These are phyloP conservation scores for Trichosporon ovoides DNA, from an alignment of 1,284 basidiomycete genomes.

Conservation along the genomic window DNA sequence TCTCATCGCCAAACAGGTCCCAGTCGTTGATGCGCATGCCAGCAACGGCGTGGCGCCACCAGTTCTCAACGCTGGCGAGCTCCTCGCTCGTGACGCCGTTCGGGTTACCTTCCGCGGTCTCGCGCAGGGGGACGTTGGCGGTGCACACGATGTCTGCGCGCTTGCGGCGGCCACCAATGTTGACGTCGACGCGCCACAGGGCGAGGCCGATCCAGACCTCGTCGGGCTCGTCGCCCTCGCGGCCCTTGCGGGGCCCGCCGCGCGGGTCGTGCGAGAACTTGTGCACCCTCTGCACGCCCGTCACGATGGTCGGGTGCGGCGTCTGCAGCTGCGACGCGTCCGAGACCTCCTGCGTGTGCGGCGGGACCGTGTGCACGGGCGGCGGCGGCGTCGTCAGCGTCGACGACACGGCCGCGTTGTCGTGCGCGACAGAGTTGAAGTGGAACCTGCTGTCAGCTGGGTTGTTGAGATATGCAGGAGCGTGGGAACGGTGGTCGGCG, in stretches of 20 bases:
- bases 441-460: slow-evolving; percentile 64
- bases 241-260: slow-evolving; percentile 45
- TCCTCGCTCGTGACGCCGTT: slow-evolving; percentile 17
- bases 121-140: slow-evolving; percentile 58
- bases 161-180: slow-evolving; percentile 55
- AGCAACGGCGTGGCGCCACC: slow-evolving; percentile 9
- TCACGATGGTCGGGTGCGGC: slow-evolving; percentile 55
- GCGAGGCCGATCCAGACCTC: slow-evolving; percentile 70
- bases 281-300: slow-evolving; percentile 63
- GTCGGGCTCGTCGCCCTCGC: slow-evolving; percentile 52
- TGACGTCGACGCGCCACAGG: slow-evolving; percentile 59
- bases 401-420: slow-evolving; percentile 67
- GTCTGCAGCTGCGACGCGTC: slow-evolving; percentile 32
- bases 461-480: too few species aligned
- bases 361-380: slow-evolving; percentile 16
- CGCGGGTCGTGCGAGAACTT: slow-evolving; percentile 59
- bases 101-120: slow-evolving; percentile 28
- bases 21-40: slow-evolving; percentile 60
- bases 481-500: too few species aligned
- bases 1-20: slow-evolving; percentile 58
- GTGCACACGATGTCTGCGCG: slow-evolving; percentile 72
- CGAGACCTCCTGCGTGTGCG: slow-evolving; percentile 3
- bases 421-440: slow-evolving; percentile 84
- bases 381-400: slow-evolving; percentile 48
- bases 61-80: slow-evolving; percentile 42